These are phyloP conservation scores for Dalbergia cochinchinensis DNA, from an alignment of 306 rosid genomes.

Conservation along the genomic window DNA sequence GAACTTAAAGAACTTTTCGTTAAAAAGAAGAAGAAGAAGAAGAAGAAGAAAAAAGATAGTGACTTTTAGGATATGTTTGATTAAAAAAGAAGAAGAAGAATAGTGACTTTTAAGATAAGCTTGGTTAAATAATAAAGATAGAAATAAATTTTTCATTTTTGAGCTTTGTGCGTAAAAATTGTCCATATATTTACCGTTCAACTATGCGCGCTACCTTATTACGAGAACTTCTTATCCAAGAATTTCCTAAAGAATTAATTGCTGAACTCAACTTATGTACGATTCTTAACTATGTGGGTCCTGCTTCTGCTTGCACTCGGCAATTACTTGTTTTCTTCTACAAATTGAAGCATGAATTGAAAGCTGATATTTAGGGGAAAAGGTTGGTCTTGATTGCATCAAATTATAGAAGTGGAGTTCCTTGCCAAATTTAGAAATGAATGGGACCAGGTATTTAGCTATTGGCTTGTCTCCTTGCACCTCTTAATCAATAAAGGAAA, in stretches of 20 bases:
- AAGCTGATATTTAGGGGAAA: not conserved
- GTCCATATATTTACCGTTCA: too few relatives aligned
- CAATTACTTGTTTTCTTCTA: conserved; percentile 14
- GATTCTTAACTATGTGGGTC: conserved; percentile 13
- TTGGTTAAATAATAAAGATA: too few relatives aligned
- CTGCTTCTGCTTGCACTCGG: conserved; percentile 1
- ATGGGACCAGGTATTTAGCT: conserved; percentile 11
- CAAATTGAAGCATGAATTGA: not conserved
- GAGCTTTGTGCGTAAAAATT: too few relatives aligned
- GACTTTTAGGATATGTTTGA: too few relatives aligned
- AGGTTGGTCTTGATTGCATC: conserved; percentile 17
- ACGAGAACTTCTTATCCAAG: too few relatives aligned
- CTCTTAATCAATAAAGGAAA: conserved; percentile 20
- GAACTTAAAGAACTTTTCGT: too few relatives aligned
- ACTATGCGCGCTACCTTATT: too few relatives aligned
- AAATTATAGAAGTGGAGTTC: conserved; percentile 2
- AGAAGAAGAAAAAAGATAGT: too few relatives aligned
- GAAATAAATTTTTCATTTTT: too few relatives aligned
- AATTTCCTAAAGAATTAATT: not conserved
- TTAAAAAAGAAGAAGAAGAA: too few relatives aligned
- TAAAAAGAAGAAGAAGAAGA: too few relatives aligned
- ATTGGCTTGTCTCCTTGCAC: conserved; percentile 7
- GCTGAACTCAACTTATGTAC: conserved; percentile 9
- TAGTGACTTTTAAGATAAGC: too few relatives aligned
- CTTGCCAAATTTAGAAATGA: conserved; percentile 48